Evolutionary conservation across 2,329 filamentous ascomycete genomes (phyloP), one percentile per base, ranked within the genome.

Genomic region (Aspergillus oerlinghausenensis): DNA sequence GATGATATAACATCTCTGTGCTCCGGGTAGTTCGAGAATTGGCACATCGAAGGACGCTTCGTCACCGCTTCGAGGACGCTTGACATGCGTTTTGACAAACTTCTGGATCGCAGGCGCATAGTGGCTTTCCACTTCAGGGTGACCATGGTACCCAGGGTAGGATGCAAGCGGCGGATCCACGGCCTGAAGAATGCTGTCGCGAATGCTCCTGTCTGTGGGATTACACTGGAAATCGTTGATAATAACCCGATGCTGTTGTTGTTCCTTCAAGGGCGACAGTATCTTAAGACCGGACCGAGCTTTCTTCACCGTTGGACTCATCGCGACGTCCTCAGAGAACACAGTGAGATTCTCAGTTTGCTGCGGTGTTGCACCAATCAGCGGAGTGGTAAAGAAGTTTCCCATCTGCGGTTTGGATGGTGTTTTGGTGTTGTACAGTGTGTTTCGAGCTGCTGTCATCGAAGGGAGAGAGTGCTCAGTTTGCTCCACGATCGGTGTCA

Each of bases 401-500:
- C 60, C 75, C 58, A 80, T 73, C 26, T 69, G 66, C 8, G 73
- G 82, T 65, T 87, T 88, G 64, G 85, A 91, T 17, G 92, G 92
- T 4, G 91, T 95, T 75, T 94, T 96, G 50, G 85, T 82, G 53
- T 81, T 82, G 66, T 71, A 85, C 78, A 72, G 82, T 82, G 62
- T 82, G 82, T 71, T 83, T 82, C 64, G 79, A 79, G 54, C 79
- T 70, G 62, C 80, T 75, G 52, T 84, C 81, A 28, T 85, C 4
- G 84, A 82, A 45, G 88, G 75, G 38, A 97, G 77, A 0, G 92
- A 97, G 10, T 87, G 89, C 74, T 99, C 94, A 0, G 94, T 99
- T 66, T 91, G 87, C 73, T 99, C 94, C 1, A 94, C 93, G 63
- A 99, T 99, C 1, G 94, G 94, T 0, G 94, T 99, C 94, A 99